These are phyloP conservation scores for Yamadazyma friedrichii DNA, from an alignment of 1,139 yeast species.

Conservation along the genomic window DNA sequence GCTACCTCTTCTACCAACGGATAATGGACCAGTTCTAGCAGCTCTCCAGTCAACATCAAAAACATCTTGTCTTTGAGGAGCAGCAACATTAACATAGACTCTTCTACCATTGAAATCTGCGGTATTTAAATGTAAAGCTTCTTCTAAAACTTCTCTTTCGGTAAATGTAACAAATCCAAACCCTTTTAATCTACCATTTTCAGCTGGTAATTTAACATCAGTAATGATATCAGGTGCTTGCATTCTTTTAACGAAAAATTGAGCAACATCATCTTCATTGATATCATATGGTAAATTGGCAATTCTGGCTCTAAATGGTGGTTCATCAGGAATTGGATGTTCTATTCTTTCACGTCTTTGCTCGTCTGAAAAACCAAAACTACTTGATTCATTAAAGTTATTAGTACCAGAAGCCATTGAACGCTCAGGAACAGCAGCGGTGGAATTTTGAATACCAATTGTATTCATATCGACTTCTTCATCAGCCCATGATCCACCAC, in stretches of 20 bases:
- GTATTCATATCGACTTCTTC: slow-evolving; percentile 58
- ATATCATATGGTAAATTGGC: slow-evolving; percentile 85
- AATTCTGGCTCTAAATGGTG: slow-evolving; percentile 89
- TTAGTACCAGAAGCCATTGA: slow-evolving; percentile 6
- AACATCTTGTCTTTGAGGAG: slow-evolving; percentile 62
- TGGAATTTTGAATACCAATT: slow-evolving; percentile 45
- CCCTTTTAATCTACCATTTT: slow-evolving; percentile 71
- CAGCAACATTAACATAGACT: slow-evolving; percentile 86
- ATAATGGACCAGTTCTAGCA: slow-evolving; percentile 37
- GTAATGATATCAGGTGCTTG: slow-evolving; percentile 46
- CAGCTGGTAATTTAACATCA: slow-evolving; percentile 71
- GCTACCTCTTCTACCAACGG: slow-evolving; percentile 27
- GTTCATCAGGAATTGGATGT: slow-evolving; percentile 83
- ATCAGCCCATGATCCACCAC: slow-evolving; percentile 58
- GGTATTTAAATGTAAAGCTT: slow-evolving; percentile 64
- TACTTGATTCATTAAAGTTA: slow-evolving; percentile 7
- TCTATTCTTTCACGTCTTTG: slow-evolving; percentile 52
- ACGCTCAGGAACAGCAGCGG: slow-evolving; percentile 26
- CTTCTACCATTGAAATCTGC: slow-evolving; percentile 71
- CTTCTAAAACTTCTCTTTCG: slow-evolving; percentile 64
- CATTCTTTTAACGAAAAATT: slow-evolving; percentile 68
- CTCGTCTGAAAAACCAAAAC: slow-evolving; percentile 8
- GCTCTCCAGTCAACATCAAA: slow-evolving; percentile 49
- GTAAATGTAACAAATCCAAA: slow-evolving; percentile 83
- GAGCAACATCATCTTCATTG: slow-evolving; percentile 61